Conservation (phyloP, 1,284 basidiomycete genomes). For the Rhodotorula glutinis region DNA sequence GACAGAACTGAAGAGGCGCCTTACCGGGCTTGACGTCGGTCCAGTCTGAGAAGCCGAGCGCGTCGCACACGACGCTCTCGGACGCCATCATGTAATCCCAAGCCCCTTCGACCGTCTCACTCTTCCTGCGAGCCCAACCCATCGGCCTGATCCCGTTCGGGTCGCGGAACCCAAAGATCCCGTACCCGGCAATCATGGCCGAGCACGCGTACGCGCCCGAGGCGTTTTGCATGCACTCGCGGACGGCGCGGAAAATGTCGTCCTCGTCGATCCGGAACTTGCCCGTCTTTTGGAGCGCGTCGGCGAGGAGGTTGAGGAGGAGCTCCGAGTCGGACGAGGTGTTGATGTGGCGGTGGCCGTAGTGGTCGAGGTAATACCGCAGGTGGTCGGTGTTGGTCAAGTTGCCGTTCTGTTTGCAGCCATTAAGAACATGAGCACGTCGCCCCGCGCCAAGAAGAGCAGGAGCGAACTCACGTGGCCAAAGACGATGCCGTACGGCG, state of each 20-base stretch:
- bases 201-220: slow-evolving; percentile 95
- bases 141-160: slow-evolving; percentile 97
- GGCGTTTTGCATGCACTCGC: slow-evolving; percentile 81
- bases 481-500: slow-evolving; percentile 96
- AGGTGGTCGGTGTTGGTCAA: slow-evolving; percentile 88
- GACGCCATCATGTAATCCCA: slow-evolving; percentile 86
- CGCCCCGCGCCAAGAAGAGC: background rate
- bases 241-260: slow-evolving; percentile 94
- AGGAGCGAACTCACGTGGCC: slow-evolving; percentile 71
- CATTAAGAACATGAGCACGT: background rate
- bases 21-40: slow-evolving; percentile 86
- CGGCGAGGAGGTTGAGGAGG: slow-evolving; percentile 93
- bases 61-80: slow-evolving; percentile 95
- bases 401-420: slow-evolving; percentile 79
- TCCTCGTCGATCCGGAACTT: slow-evolving; percentile 99
- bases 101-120: slow-evolving; percentile 39
- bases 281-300: slow-evolving; percentile 96
- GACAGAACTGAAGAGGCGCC: slow-evolving; percentile 33
- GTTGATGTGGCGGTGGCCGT: slow-evolving; percentile 97
- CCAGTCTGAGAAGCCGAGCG: slow-evolving; percentile 85
- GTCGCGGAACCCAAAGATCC: slow-evolving; percentile 96
- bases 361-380: slow-evolving; percentile 89
- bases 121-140: slow-evolving; percentile 58
- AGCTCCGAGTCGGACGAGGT: slow-evolving; percentile 98
- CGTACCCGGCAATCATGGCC: slow-evolving; percentile 97